Evolutionary conservation across 192 early-diverging fungal genomes (phyloP), one percentile per base, ranked within the genome.

Genomic region (Backusella mclennaniae): DNA sequence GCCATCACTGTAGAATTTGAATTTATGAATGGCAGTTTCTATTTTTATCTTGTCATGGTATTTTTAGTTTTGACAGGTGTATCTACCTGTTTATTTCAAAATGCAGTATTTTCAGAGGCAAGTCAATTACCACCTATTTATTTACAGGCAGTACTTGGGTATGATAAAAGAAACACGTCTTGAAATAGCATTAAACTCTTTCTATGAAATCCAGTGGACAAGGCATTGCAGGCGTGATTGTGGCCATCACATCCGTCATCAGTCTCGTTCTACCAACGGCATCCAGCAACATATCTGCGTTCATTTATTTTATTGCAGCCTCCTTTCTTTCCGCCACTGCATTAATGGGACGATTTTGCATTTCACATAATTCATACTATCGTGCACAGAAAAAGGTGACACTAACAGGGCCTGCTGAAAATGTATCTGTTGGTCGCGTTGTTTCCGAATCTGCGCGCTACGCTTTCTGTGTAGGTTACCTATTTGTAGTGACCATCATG

Each of bases 71-170:
- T 87, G n/a, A 85, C 86, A 0, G 93, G 90, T 14, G 80, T 82
- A 4, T 83, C 89, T 15, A 93, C 90, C 31, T 88, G 90, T 4
- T 83, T 92, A 56, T 82, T 89, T 14, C 88, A 91, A 66, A 90
- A 90, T 73, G 91, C 87, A 53, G 79, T 91, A 41, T 93, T 95
- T 85, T 91, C 89, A 19, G 81, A 91, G 12, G 92, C 89, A 0
- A 86, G 90, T 11, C 89, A 87, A 36, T 91, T 94, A 77, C 88
- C 92, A 11, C 86, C 90, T 15, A 79, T 79, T 31, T 89, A 93
- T 75, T 83, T 89, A 15, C 91, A 94, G 73, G 92, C 91, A 3
- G 88, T 94, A 9, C 86, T 95, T 82, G 88, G 92, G 89, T 90
- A 84, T 69, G 38, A 8, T 59, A 66, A 41, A 74, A 46, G 14